phyloP scores from a whole-genome alignment of 331 rosid species.

The Malus hybrid region DNA sequence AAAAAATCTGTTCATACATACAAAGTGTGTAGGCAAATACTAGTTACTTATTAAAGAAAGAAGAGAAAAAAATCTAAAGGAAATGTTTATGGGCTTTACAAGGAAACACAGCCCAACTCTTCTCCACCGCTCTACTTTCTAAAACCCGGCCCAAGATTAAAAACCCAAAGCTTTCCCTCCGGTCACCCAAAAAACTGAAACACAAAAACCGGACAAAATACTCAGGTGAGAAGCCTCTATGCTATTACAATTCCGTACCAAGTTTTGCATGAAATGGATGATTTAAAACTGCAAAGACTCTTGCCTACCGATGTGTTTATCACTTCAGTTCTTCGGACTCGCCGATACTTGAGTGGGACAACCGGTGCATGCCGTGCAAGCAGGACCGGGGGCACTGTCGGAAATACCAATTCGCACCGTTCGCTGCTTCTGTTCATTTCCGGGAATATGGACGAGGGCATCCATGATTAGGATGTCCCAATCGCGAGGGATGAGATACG shows the following conservation, averaged over 20 bases:
- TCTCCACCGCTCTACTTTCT: neutral
- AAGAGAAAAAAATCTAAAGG: neutral
- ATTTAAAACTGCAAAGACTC: neutral
- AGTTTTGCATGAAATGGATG: neutral
- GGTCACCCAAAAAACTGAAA: neutral
- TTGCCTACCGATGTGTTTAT: neutral
- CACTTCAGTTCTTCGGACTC: slow-evolving; percentile 17
- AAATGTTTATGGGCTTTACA: neutral
- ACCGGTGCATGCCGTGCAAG: slow-evolving; percentile 40
- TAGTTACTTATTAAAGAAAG: neutral
- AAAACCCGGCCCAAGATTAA: neutral
- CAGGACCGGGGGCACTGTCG: slow-evolving; percentile 27
- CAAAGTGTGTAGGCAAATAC: too few species aligned
- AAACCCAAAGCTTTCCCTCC: neutral
- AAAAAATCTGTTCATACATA: too few species aligned
- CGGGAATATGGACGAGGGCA: slow-evolving; percentile 88
- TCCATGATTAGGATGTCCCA: slow-evolving; percentile 93
- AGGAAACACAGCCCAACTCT: neutral
- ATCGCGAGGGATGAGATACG: slow-evolving; percentile 56
- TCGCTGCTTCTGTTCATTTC: slow-evolving; percentile 55
- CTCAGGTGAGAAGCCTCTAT: neutral
- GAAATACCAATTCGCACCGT: slow-evolving; percentile 58
- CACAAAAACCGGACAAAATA: neutral
- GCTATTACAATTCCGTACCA: neutral
- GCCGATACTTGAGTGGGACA: slow-evolving; percentile 15